phyloP scores from a whole-genome alignment of 345 rosid species.

The Citrus inodora region DNA sequence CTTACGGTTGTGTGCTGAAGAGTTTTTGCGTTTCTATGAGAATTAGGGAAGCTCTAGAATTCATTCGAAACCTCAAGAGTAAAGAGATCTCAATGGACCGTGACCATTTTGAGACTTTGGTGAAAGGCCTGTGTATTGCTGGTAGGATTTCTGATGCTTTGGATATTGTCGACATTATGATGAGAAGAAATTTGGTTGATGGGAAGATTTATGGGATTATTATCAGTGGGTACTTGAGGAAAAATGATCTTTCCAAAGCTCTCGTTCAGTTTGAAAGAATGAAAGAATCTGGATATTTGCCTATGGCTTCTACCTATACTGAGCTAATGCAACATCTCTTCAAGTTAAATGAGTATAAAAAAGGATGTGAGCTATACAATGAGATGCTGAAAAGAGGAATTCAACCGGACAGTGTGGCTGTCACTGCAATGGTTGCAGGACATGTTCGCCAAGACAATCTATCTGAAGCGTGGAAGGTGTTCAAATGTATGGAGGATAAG shows the following conservation, averaged over 20 bases:
- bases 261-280: slow-evolving; percentile 46
- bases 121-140: slow-evolving; percentile 67
- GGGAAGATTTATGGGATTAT: slow-evolving; percentile 46
- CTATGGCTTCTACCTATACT: slow-evolving; percentile 53
- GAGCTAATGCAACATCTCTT: slow-evolving; percentile 68
- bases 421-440: slow-evolving; percentile 67
- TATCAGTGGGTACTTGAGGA: slow-evolving; percentile 60
- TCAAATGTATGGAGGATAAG: slow-evolving; percentile 48
- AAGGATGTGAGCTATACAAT: slow-evolving; percentile 50
- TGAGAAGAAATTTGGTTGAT: slow-evolving; percentile 45
- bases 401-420: slow-evolving; percentile 51
- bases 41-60: slow-evolving; percentile 68
- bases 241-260: slow-evolving; percentile 53
- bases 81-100: slow-evolving; percentile 41
- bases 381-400: slow-evolving; percentile 66
- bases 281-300: slow-evolving; percentile 49
- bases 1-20: slow-evolving; percentile 47
- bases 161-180: slow-evolving; percentile 71
- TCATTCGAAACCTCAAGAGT: slow-evolving; percentile 55
- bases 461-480: slow-evolving; percentile 71
- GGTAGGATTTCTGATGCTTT: slow-evolving; percentile 67
- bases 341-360: slow-evolving; percentile 43
- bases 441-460: slow-evolving; percentile 46
- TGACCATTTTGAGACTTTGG: slow-evolving; percentile 58
- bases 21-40: slow-evolving; percentile 67